Evolutionary conservation across 108 stramenopile species (phyloP).

Genomic region (Aurantiochytrium sp.): DNA sequence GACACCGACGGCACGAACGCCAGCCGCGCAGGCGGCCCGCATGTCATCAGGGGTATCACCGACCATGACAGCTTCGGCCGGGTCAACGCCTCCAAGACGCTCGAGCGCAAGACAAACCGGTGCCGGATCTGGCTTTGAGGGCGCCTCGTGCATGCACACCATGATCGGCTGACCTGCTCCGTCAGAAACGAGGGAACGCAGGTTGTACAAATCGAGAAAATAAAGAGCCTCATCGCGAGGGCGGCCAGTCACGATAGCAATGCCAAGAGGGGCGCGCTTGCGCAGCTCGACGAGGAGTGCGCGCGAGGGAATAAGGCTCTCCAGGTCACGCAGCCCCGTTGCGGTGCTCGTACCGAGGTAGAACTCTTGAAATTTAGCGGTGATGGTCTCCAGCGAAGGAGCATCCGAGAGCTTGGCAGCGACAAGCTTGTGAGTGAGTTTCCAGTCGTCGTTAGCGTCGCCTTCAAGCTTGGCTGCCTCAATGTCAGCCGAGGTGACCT

Average conservation of each 20-base stretch:
- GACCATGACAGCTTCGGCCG: constrained; percentile 51
- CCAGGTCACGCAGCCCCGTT: constrained; percentile 56
- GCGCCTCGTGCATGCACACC: constrained; percentile 84
- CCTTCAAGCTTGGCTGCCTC: constrained; percentile 67
- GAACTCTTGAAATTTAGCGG: constrained; percentile 69
- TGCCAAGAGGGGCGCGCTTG: constrained; percentile 34
- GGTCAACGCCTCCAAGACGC: constrained; percentile 49
- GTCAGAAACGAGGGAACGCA: constrained; percentile 51
- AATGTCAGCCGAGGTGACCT: constrained; percentile 56
- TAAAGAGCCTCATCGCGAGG: constrained; percentile 69
- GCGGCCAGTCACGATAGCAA: constrained; percentile 77
- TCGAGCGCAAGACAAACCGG: constrained; percentile 54
- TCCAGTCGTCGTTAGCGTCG: constrained; percentile 84
- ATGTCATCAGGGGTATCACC: constrained; percentile 89
- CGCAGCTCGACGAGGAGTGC: constrained; percentile 58
- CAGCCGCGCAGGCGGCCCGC: constrained; percentile 61
- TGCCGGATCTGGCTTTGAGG: constrained; percentile 75
- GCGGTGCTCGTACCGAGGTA: constrained; percentile 61
- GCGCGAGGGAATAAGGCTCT: constrained; percentile 59
- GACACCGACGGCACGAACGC: constrained; percentile 65
- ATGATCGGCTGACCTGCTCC: constrained; percentile 1
- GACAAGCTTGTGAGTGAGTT: constrained; percentile 63
- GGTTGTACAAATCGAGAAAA: constrained; percentile 55
- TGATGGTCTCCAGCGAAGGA: constrained; percentile 66
- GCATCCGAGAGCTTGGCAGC: constrained; percentile 31